These are phyloP conservation scores for Chaetomium cochliodes DNA, from an alignment of 495 filamentous ascomycete species.

Conservation along the genomic window DNA sequence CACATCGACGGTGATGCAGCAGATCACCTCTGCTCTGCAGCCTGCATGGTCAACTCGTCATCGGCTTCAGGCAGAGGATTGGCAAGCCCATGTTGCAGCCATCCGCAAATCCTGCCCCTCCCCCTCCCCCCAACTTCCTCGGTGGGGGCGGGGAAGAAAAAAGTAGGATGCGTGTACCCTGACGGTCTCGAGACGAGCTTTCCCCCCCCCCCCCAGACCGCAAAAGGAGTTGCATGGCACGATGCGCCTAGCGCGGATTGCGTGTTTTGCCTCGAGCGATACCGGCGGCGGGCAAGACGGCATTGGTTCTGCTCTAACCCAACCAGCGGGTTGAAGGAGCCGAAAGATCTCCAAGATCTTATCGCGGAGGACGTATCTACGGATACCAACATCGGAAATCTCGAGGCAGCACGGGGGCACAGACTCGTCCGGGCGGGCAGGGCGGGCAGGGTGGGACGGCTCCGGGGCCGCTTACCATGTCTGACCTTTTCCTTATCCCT, in stretches of 20 bases:
- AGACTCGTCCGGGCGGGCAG: not conserved
- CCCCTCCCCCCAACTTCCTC: conserved; percentile 1
- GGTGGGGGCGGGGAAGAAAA: conserved; percentile 9
- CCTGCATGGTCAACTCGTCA: conserved; percentile 2
- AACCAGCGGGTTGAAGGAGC: not conserved
- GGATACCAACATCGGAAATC: not conserved
- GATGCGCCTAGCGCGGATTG: conserved; percentile 14
- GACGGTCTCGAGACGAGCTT: not conserved
- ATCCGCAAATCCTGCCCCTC: not conserved
- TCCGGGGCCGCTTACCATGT: not conserved
- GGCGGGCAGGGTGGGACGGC: not conserved
- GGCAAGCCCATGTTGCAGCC: conserved; percentile 5
- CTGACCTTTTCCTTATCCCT: not conserved
- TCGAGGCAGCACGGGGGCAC: not conserved
- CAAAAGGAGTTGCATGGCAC: not conserved
- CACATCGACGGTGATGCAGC: not conserved
- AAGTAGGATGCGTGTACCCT: not conserved
- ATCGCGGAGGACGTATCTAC: not conserved
- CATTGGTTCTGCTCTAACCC: not conserved
- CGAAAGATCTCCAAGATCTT: not conserved
- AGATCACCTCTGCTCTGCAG: conserved; percentile 4
- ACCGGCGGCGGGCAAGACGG: conserved; percentile 1
- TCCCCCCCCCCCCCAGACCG: not conserved
- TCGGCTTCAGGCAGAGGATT: not conserved
- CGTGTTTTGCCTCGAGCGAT: conserved; percentile 7